These are phyloP conservation scores for Sarocladium kiliense DNA, from an alignment of 2,329 filamentous ascomycete genomes.

Conservation along the genomic window DNA sequence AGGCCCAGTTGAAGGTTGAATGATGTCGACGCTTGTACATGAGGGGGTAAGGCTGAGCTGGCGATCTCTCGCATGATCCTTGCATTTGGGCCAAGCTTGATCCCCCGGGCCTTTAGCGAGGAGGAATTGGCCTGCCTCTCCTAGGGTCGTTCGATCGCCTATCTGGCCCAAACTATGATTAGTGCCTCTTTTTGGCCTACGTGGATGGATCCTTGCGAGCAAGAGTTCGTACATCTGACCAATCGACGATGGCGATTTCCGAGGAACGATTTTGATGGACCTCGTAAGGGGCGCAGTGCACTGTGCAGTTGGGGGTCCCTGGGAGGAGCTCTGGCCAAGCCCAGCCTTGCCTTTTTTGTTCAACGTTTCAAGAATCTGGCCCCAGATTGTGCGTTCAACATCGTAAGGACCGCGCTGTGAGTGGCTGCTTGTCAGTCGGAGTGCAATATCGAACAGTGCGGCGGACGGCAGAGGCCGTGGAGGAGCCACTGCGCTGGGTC, in stretches of 20 bases:
- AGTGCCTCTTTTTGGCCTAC: neutral
- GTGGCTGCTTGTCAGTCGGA: neutral
- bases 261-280: neutral
- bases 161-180: neutral
- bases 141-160: slow-evolving; percentile 1
- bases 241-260: neutral
- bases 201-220: neutral
- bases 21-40: neutral
- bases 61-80: slow-evolving; percentile 2
- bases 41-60: neutral
- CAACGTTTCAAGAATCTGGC: neutral
- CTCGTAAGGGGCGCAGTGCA: neutral
- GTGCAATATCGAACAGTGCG: neutral
- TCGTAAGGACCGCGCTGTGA: neutral
- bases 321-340: neutral
- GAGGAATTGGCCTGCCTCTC: neutral
- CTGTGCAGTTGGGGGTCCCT: neutral
- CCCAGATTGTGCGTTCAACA: neutral
- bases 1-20: neutral
- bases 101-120: neutral
- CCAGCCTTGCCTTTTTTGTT: neutral
- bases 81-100: neutral
- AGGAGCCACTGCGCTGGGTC: neutral
- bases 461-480: neutral
- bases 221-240: neutral